Evolutionary conservation across 2,329 filamentous ascomycete species (phyloP).

Genomic region (Fusarium subtropicale): DNA sequence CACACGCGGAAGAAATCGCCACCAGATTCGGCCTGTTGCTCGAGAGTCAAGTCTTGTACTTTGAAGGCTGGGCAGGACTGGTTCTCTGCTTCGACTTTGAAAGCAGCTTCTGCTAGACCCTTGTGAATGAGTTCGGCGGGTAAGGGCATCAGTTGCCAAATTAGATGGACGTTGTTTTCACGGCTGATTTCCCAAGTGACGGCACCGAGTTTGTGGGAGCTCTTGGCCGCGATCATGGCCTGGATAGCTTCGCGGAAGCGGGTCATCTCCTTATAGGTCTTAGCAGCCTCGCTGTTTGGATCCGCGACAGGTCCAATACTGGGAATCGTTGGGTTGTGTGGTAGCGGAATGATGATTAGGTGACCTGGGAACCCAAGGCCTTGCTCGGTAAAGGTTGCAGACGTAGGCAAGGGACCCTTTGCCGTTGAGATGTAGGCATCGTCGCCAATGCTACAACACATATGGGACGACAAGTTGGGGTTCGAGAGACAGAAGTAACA

Average conservation of each 20-base stretch:
- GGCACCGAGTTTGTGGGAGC: constrained; percentile 74
- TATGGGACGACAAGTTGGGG: constrained; percentile 82
- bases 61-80: constrained; percentile 64
- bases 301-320: constrained; percentile 68
- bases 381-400: constrained; percentile 72
- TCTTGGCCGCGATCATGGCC: constrained; percentile 74
- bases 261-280: constrained; percentile 83
- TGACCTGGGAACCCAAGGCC: constrained; percentile 83
- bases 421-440: constrained; percentile 91
- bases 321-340: constrained; percentile 81
- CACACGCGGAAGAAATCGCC: constrained; percentile 84
- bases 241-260: constrained; percentile 83
- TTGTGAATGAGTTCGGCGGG: constrained; percentile 73
- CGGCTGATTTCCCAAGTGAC: constrained; percentile 95
- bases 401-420: constrained; percentile 85
- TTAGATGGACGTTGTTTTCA: constrained; percentile 82
- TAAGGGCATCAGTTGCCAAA: constrained; percentile 93
- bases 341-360: constrained; percentile 89
- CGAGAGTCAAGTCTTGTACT: constrained; percentile 61
- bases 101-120: constrained; percentile 86
- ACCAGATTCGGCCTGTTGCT: constrained; percentile 59
- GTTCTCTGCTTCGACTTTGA: constrained; percentile 89
- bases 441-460: constrained; percentile 89
- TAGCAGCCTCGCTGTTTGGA: constrained; percentile 65
- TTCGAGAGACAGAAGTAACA: constrained; percentile 98